Conservation (phyloP, 257 asterid genomes). For the Penstemon newberryi region DNA sequence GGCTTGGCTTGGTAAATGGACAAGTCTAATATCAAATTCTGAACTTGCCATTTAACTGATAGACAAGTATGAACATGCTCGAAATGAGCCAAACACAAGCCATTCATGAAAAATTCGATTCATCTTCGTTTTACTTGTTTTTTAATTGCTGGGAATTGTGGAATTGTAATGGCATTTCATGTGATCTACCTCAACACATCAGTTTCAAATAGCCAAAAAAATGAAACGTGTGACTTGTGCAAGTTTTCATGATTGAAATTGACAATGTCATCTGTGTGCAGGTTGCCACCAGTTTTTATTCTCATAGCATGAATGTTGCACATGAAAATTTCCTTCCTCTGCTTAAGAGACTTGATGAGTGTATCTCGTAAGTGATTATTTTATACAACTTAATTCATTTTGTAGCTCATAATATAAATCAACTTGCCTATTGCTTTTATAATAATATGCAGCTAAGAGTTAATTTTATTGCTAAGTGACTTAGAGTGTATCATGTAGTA, state of each 20-base stretch:
- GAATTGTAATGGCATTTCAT: neutral
- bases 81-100: constrained; percentile 9
- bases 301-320: constrained; percentile 84
- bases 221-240: constrained; percentile 17
- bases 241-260: constrained; percentile 35
- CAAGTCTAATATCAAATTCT: neutral
- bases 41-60: constrained; percentile 21
- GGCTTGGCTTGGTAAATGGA: constrained; percentile 1
- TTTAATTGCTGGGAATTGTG: neutral
- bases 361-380: constrained; percentile 70
- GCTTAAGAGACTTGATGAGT: constrained; percentile 91
- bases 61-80: neutral
- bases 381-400: constrained; percentile 22
- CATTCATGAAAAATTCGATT: neutral
- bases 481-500: neutral
- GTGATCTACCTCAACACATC: constrained; percentile 1
- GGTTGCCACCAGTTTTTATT: constrained; percentile 93
- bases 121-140: constrained; percentile 9
- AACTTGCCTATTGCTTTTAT: constrained; percentile 19
- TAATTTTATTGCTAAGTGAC: constrained; percentile 20
- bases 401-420: constrained; percentile 21
- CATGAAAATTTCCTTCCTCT: constrained; percentile 83
- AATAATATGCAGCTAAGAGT: constrained; percentile 5
- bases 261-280: constrained; percentile 45
- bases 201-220: constrained; percentile 11